phyloP scores from a whole-genome alignment of 352 stramenopile species.

The Globisporangium acanthophoron region DNA sequence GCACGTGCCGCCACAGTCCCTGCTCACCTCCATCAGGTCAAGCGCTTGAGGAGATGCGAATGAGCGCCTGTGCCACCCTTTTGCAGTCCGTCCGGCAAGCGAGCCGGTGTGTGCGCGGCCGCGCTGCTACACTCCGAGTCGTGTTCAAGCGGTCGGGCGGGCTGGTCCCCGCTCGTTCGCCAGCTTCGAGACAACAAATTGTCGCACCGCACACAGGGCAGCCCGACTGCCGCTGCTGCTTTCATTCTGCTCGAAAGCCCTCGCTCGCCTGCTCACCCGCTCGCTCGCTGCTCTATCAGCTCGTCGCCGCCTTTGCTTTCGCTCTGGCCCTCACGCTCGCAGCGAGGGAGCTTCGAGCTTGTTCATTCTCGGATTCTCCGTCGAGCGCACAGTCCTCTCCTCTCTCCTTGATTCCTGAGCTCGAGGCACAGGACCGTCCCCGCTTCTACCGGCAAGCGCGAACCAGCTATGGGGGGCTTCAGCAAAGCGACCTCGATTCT shows the following conservation, averaged over 20 bases:
- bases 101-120: not conserved
- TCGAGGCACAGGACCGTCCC: not conserved
- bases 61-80: not conserved
- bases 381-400: not conserved
- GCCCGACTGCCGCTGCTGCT: not conserved
- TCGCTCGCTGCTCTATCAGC: not conserved
- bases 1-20: not conserved
- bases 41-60: not conserved
- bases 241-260: not conserved
- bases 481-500: constrained; percentile 3
- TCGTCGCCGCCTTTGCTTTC: not conserved
- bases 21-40: constrained; percentile 3
- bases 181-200: not conserved
- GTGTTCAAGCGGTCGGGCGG: not conserved
- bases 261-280: not conserved
- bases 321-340: not conserved
- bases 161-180: not conserved
- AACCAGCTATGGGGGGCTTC: not conserved
- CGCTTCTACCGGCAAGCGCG: not conserved
- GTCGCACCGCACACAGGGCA: not conserved
- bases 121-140: not conserved
- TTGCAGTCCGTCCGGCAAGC: not conserved
- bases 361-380: not conserved
- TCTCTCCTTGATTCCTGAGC: not conserved
- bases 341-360: not conserved